phyloP scores from a whole-genome alignment of 2,329 filamentous ascomycete species.

The Cryoendolithus antarcticus region DNA sequence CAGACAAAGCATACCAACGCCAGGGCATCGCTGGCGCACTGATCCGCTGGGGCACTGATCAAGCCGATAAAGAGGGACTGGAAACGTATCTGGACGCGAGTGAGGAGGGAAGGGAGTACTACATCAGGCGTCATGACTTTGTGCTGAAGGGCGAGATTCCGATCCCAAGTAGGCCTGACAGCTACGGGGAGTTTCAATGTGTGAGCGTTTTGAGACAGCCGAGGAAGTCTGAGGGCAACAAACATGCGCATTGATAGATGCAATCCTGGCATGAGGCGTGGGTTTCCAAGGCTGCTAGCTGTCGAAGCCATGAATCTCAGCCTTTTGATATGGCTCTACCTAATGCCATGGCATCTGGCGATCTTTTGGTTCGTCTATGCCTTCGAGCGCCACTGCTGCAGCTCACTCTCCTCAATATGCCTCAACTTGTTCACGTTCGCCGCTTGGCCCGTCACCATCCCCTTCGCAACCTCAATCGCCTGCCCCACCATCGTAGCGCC shows the following conservation, averaged over 20 bases:
- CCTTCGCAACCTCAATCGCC: constrained; percentile 61
- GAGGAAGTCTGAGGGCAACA: too few species aligned
- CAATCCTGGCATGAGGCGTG: too few species aligned
- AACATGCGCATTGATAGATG: too few species aligned
- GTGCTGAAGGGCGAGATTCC: constrained; percentile 1
- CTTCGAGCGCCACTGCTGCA: constrained; percentile 40
- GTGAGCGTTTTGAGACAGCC: neutral
- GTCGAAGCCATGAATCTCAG: too few species aligned
- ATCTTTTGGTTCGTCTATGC: too few species aligned
- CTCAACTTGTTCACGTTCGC: constrained; percentile 64
- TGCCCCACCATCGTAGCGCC: constrained; percentile 52
- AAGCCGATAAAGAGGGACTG: constrained; percentile 7
- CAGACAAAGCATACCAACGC: too few species aligned
- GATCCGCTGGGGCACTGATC: constrained; percentile 5
- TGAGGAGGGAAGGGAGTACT: constrained; percentile 8
- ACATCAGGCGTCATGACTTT: constrained; percentile 7
- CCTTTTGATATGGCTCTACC: too few species aligned
- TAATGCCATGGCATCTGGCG: too few species aligned
- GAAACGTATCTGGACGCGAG: constrained; percentile 10
- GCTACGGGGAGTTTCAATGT: constrained; percentile 1
- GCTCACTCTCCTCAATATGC: constrained; percentile 56
- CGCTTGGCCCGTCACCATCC: constrained; percentile 57
- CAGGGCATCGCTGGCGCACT: too few species aligned
- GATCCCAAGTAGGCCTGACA: constrained; percentile 5
- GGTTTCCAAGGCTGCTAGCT: too few species aligned